Percentiles rank a stretch among this genome's conserved stretches.
phyloP scores from a whole-genome alignment of 306 rosid genomes.

The Ormosia emarginata region DNA sequence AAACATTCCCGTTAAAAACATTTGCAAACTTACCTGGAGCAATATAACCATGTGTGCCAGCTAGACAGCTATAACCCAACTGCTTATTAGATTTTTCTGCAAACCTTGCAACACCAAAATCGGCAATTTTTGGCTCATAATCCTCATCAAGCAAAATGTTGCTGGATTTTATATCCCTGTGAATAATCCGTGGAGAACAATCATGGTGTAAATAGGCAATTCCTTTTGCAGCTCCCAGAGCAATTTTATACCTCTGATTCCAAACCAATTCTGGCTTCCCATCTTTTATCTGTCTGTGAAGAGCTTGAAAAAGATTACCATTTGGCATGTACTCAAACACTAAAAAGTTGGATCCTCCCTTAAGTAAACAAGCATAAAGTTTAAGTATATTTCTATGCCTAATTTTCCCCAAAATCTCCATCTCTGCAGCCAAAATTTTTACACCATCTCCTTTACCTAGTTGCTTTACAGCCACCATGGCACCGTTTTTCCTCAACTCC shows the following conservation, averaged over 20 bases:
- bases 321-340: slow-evolving; percentile 90
- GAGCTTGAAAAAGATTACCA: slow-evolving; percentile 81
- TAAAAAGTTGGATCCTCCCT: slow-evolving; percentile 64
- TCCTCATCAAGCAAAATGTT: slow-evolving; percentile 80
- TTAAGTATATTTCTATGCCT: slow-evolving; percentile 84
- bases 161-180: slow-evolving; percentile 88
- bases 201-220: slow-evolving; percentile 94
- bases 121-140: slow-evolving; percentile 88
- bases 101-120: slow-evolving; percentile 89
- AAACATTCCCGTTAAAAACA: background rate
- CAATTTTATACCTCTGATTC: slow-evolving; percentile 75
- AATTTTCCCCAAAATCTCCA: slow-evolving; percentile 82
- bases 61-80: slow-evolving; percentile 59
- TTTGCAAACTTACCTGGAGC: slow-evolving; percentile 81
- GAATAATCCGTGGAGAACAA: slow-evolving; percentile 77
- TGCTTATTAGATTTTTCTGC: slow-evolving; percentile 50
- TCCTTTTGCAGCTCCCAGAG: slow-evolving; percentile 87
- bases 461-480: slow-evolving; percentile 76
- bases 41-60: slow-evolving; percentile 93
- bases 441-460: slow-evolving; percentile 61
- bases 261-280: slow-evolving; percentile 63
- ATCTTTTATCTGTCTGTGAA: slow-evolving; percentile 57
- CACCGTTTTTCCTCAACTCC: slow-evolving; percentile 50
- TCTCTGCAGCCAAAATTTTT: slow-evolving; percentile 79
- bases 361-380: slow-evolving; percentile 82